These are phyloP conservation scores for Colletotrichum cuscutae DNA, from an alignment of 2,329 filamentous ascomycete genomes.

Conservation along the genomic window DNA sequence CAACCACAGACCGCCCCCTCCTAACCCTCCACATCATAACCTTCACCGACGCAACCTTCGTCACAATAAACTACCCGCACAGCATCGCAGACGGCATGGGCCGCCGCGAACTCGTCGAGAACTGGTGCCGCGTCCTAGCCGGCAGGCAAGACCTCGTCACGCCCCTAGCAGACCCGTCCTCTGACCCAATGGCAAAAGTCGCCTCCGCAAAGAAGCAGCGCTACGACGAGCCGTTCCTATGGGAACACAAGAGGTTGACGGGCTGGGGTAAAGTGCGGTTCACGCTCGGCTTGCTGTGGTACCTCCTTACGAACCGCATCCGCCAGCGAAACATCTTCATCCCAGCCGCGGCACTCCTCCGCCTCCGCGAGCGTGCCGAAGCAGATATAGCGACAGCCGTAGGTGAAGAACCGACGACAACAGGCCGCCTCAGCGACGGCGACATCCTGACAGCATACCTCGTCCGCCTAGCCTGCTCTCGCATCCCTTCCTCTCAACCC, in stretches of 20 bases:
- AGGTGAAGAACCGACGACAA: background rate
- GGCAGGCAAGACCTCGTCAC: conserved; percentile 53
- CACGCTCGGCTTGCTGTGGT: conserved; percentile 18
- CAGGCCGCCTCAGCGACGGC: conserved; percentile 21
- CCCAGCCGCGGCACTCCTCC: conserved; percentile 28
- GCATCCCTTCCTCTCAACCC: background rate
- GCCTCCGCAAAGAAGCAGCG: conserved; percentile 32
- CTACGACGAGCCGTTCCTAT: conserved; percentile 46
- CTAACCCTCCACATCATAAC: conserved; percentile 58
- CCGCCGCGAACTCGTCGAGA: conserved; percentile 34
- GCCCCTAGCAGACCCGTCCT: conserved; percentile 43
- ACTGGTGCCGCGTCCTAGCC: conserved; percentile 57
- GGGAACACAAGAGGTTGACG: conserved; percentile 14
- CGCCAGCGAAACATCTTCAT: conserved; percentile 35
- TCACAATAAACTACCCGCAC: conserved; percentile 58
- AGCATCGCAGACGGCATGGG: conserved; percentile 45
- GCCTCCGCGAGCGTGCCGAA: conserved; percentile 14
- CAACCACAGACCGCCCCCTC: conserved; percentile 54
- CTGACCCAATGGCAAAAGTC: conserved; percentile 35
- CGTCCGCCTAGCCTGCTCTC: conserved; percentile 19
- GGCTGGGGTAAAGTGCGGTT: conserved; percentile 17
- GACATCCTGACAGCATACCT: conserved; percentile 29
- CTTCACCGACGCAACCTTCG: conserved; percentile 60
- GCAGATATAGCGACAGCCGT: background rate
- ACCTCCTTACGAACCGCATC: conserved; percentile 28